Evolutionary conservation across 768 basidiomycete species (phyloP), one percentile per base, ranked within the genome.

Genomic region (Lepiota subincarnata): DNA sequence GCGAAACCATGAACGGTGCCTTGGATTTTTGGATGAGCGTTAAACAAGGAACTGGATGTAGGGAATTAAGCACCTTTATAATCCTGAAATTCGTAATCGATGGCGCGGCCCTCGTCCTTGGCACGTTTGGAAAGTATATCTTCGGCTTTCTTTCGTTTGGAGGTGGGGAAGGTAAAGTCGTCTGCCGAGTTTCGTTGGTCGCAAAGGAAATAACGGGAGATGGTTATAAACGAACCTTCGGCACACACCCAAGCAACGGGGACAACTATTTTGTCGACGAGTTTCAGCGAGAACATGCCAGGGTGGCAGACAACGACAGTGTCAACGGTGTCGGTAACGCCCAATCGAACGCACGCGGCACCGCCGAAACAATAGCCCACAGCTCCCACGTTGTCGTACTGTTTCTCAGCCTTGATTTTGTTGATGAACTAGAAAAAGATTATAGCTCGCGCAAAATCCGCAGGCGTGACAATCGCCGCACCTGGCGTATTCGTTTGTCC

Each of bases 1-100:
- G 71, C 75, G 53, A 78, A 80, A 6, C 78, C 77, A 55, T 80
- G 78, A 3, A 70, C 60, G 6, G 75, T 77, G 6, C 73, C 75
- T 77, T 56, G 10, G 22, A 53, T 42, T 46, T 34, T 40, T 41
- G 18, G 26, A 40, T 24, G 8, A 14, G 36, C 16, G 14, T 24
- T 42, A 18, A 11, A n/a, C 14, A 4, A 20, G 7, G 19, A 39
- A 41, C 12, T 36, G 22, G 19, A 20, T 8, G 1, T 40, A 28
- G 24, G 43, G 8, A 35, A 31, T 6, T 13, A 51, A 62, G 20
- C 16, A 76, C 78, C 76, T 69, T 72, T 71, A 53, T 76, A 78
- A 4, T 66, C 65, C 48, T 66, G 69, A 57, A 79, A 73, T 60
- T 79, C 77, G 48, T 75, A 77, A 6, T 77, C 73, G 0, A 77